Evolutionary conservation across 2,329 filamentous ascomycete genomes (phyloP).

Genomic region (Xylariaceae sp.): DNA sequence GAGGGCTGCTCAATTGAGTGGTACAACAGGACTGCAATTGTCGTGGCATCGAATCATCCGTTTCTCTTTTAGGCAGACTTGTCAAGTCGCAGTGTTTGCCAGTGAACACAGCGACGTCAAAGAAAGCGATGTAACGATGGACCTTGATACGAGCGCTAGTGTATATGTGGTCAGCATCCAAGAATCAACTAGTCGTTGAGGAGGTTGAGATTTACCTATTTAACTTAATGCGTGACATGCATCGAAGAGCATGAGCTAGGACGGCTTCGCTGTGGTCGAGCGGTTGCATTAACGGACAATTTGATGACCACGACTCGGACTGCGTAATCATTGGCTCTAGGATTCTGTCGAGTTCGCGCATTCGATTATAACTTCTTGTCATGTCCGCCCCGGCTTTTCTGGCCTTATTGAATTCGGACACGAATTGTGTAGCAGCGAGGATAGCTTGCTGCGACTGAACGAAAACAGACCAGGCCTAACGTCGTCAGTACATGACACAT

Average conservation of each 20-base stretch:
- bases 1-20: conserved; percentile 21
- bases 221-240: conserved; percentile 47
- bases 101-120: conserved; percentile 45
- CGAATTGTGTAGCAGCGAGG: conserved; percentile 43
- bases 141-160: conserved; percentile 47
- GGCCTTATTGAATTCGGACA: conserved; percentile 43
- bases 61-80: conserved; percentile 24
- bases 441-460: conserved; percentile 47
- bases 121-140: conserved; percentile 49
- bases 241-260: conserved; percentile 40
- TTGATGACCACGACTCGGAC: conserved; percentile 34
- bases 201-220: conserved; percentile 36
- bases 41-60: conserved; percentile 27
- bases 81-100: conserved; percentile 47
- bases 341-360: conserved; percentile 37
- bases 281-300: conserved; percentile 31
- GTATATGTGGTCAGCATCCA: conserved; percentile 8
- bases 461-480: conserved; percentile 40
- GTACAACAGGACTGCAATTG: conserved; percentile 36
- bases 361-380: conserved; percentile 37
- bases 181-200: background rate
- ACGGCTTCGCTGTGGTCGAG: conserved; percentile 38
- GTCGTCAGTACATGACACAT: conserved; percentile 11
- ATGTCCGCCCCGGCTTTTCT: conserved; percentile 36
- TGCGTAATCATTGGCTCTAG: conserved; percentile 36